Percentiles rank a stretch among this genome's conserved stretches.
These are phyloP conservation scores for Blastosporella zonata DNA, from an alignment of 1,284 basidiomycete genomes.

Conservation along the genomic window DNA sequence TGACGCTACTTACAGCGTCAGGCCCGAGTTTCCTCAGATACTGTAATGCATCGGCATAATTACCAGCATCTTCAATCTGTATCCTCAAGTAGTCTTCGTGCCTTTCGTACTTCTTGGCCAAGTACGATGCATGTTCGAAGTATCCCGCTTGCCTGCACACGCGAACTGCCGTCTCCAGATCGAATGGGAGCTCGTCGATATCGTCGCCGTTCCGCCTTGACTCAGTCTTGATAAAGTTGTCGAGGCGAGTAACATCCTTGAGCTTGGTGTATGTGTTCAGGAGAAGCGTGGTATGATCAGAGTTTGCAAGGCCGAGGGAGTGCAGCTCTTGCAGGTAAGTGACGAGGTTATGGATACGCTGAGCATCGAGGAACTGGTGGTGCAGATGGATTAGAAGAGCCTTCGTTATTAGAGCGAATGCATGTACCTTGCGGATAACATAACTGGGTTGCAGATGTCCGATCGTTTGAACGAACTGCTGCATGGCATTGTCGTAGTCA, in stretches of 20 bases:
- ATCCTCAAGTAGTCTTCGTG: slow-evolving; percentile 95
- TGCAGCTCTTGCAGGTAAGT: slow-evolving; percentile 97
- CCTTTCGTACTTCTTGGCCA: slow-evolving; percentile 87
- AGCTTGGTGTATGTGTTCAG: slow-evolving; percentile 98
- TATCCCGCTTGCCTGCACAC: slow-evolving; percentile 97
- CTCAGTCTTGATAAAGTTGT: slow-evolving; percentile 90
- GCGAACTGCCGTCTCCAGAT: slow-evolving; percentile 94
- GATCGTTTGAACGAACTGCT: slow-evolving; percentile 89
- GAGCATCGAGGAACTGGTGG: slow-evolving; percentile 89
- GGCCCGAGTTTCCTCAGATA: slow-evolving; percentile 81
- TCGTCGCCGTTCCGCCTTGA: slow-evolving; percentile 43
- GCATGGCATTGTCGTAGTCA: slow-evolving; percentile 92
- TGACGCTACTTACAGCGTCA: slow-evolving; percentile 59
- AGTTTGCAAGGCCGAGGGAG: slow-evolving; percentile 84
- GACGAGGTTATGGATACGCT: slow-evolving; percentile 92
- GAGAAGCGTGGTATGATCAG: slow-evolving; percentile 94
- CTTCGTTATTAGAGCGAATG: background rate
- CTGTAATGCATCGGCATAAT: slow-evolving; percentile 77
- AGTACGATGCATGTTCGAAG: slow-evolving; percentile 91
- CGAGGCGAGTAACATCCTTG: slow-evolving; percentile 85
- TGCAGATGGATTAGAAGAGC: background rate
- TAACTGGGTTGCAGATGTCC: slow-evolving; percentile 91
- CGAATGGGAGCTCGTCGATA: slow-evolving; percentile 83
- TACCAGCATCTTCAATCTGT: slow-evolving; percentile 89
- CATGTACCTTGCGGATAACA: slow-evolving; percentile 86